A percentile compares a stretch with the other conserved stretches of the same genome.
phyloP scores from a whole-genome alignment of 805 yeast genomes.

The Tetrapisispora taiwanensis region DNA sequence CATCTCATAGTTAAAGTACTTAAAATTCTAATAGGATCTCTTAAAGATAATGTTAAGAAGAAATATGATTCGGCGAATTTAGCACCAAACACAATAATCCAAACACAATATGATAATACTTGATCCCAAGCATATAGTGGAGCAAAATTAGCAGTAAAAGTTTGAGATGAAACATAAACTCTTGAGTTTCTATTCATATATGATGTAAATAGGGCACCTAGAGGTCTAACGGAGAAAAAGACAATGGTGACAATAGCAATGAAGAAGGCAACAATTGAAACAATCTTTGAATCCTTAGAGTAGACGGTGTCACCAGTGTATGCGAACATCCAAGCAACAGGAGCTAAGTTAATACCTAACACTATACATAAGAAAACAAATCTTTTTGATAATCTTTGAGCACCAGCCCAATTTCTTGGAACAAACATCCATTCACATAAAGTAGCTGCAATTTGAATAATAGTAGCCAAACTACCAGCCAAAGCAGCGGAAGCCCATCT shows the following conservation, averaged over 20 bases:
- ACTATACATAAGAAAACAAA: conserved; percentile 60
- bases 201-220: conserved; percentile 94
- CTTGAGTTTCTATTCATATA: conserved; percentile 81
- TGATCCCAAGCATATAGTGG: conserved; percentile 75
- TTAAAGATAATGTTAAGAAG: conserved; percentile 77
- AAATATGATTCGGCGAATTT: conserved; percentile 84
- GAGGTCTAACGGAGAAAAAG: conserved; percentile 88
- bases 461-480: conserved; percentile 81
- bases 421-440: conserved; percentile 90
- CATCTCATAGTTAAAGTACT: conserved; percentile 85
- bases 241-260: conserved; percentile 73
- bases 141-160: conserved; percentile 87
- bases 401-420: conserved; percentile 98
- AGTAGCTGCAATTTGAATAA: conserved; percentile 80
- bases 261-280: conserved; percentile 80
- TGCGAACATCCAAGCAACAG: conserved; percentile 74
- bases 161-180: conserved; percentile 82
- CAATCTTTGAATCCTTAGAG: conserved; percentile 62
- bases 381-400: conserved; percentile 88
- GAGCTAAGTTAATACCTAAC: conserved; percentile 66
- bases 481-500: conserved; percentile 88
- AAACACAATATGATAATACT: conserved; percentile 88
- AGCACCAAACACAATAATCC: conserved; percentile 83
- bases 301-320: conserved; percentile 58
- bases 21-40: conserved; percentile 90